Base-by-base conservation (phyloP, 1,284 basidiomycete species). In the Ceraceosorus guamensis region DNA sequence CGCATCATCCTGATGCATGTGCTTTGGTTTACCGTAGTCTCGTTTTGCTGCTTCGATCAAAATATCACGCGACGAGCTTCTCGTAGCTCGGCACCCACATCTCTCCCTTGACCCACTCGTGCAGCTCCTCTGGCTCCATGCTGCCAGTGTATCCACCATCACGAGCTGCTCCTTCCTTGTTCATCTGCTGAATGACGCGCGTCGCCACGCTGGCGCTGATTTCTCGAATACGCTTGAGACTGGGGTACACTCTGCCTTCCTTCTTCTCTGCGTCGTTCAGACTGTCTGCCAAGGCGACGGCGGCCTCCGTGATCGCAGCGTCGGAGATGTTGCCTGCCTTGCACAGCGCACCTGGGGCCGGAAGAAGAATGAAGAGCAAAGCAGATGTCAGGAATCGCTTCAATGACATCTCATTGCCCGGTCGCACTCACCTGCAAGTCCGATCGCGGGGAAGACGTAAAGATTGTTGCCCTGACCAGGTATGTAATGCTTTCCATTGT, bases 381-480 rank as follows among this genome's bases (percentile, higher is more conserved):
- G n/a, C n/a, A n/a, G n/a, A n/a, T n/a, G n/a, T n/a, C n/a, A n/a
- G n/a, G n/a, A n/a, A n/a, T n/a, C n/a, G n/a, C n/a, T n/a, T n/a
- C n/a, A n/a, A n/a, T n/a, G n/a, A n/a, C n/a, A n/a, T n/a, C n/a
- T n/a, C n/a, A n/a, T n/a, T n/a, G n/a, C n/a, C n/a, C n/a, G n/a
- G n/a, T n/a, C n/a, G n/a, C n/a, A n/a, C n/a, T n/a, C n/a, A n/a
- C n/a, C 72, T 32, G 68, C 71, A 3, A 76, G 62, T 35, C 73
- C 73, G 43, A 75, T 66, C 55, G 58, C 56, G 44, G 63, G 62
- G 57, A 73, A 63, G 50, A 67, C 61, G 55, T 57, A 61, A 62
- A 90, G 89, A 78, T 91, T 92, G 77, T 92, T 91, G 39, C 86
- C 91, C 78, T 95, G 92, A 39, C 89, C 89, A 5, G 91, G 86